Percentiles rank a stretch among this genome's conserved stretches.
Conservation (phyloP, 352 stramenopile species). For the Pythium myriotylum region DNA sequence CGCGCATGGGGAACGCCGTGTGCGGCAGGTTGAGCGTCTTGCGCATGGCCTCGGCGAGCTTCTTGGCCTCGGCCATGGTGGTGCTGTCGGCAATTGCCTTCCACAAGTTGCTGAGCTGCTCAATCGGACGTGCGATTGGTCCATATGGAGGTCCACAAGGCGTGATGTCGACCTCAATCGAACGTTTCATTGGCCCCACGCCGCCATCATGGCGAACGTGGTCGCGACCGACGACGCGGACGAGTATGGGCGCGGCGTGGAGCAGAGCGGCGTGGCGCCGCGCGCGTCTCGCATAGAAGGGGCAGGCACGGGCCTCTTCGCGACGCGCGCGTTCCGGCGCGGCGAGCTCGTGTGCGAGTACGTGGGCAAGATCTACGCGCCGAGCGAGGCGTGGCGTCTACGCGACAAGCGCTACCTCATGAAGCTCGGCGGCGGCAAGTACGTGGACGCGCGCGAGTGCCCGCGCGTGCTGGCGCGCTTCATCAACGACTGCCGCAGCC, state of each 20-base stretch:
- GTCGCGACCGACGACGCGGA: background rate
- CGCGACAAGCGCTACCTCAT: slow-evolving; percentile 81
- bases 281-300: slow-evolving; percentile 48
- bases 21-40: slow-evolving; percentile 95
- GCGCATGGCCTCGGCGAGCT: slow-evolving; percentile 68
- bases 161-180: background rate
- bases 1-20: slow-evolving; percentile 96
- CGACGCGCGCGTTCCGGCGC: slow-evolving; percentile 16
- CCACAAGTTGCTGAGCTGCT: slow-evolving; percentile 18
- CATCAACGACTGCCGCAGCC: slow-evolving; percentile 79
- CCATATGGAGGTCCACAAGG: slow-evolving; percentile 5
- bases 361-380: slow-evolving; percentile 31
- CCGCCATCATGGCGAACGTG: background rate
- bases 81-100: slow-evolving; percentile 4
- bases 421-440: slow-evolving; percentile 75
- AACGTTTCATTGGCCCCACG: slow-evolving; percentile 9
- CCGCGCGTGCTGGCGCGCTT: slow-evolving; percentile 60
- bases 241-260: background rate
- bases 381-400: slow-evolving; percentile 51
- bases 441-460: slow-evolving; percentile 66
- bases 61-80: slow-evolving; percentile 47
- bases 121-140: slow-evolving; percentile 22
- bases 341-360: slow-evolving; percentile 39
- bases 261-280: slow-evolving; percentile 39
- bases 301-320: slow-evolving; percentile 59